phyloP scores from a whole-genome alignment of 495 filamentous ascomycete species.

The Tuber magnatum region DNA sequence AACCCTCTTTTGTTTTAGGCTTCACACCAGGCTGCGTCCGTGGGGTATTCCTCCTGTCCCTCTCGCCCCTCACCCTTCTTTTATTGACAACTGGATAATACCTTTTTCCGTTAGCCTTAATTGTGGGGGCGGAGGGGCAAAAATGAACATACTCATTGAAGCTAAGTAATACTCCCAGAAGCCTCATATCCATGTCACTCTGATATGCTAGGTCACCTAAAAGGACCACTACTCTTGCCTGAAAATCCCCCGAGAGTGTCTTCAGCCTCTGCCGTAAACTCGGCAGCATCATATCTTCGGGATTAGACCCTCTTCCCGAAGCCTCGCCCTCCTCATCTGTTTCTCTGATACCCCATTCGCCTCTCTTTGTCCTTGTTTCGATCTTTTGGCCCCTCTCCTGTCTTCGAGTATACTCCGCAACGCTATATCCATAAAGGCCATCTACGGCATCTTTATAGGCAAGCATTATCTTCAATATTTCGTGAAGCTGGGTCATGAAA shows the following conservation, averaged over 20 bases:
- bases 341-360: conserved; percentile 60
- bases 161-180: conserved; percentile 94
- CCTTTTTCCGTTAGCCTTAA: conserved; percentile 18
- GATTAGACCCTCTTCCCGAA: conserved; percentile 21
- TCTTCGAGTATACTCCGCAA: conserved; percentile 83
- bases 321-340: conserved; percentile 45
- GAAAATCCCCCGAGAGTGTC: conserved; percentile 66
- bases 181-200: conserved; percentile 90
- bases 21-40: conserved; percentile 21
- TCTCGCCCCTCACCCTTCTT: conserved; percentile 14
- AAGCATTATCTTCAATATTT: conserved; percentile 90
- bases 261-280: conserved; percentile 64
- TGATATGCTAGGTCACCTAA: conserved; percentile 87
- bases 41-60: conserved; percentile 27
- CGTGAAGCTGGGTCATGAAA: conserved; percentile 84
- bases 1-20: conserved; percentile 13
- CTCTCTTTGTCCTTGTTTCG: conserved; percentile 55
- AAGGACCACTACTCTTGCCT: conserved; percentile 64
- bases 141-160: conserved; percentile 74
- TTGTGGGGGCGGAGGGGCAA: neutral
- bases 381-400: conserved; percentile 75
- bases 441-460: conserved; percentile 89
- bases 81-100: conserved; percentile 40
- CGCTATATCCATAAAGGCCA: conserved; percentile 85
- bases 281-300: conserved; percentile 55